Percentiles rank a stretch among this genome's conserved stretches.
phyloP scores from a whole-genome alignment of 257 asterid genomes.

The Plantago ovata region DNA sequence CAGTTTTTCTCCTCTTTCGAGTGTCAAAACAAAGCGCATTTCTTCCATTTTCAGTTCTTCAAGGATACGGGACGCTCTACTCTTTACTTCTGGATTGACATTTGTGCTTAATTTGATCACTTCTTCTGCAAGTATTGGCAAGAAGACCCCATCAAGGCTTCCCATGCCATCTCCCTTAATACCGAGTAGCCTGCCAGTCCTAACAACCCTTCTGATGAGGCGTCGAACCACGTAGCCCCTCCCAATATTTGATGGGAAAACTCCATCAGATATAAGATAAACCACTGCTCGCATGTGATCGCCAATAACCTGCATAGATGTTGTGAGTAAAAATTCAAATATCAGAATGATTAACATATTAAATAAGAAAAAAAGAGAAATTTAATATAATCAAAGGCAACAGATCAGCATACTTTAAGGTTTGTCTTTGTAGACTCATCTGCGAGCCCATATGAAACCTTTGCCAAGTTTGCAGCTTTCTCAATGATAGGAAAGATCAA shows the following conservation, averaged over 20 bases:
- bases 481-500: conserved; percentile 79
- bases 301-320: conserved; percentile 66
- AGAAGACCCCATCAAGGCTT: conserved; percentile 70
- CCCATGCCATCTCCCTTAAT: conserved; percentile 71
- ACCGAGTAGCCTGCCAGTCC: conserved; percentile 86
- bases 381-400: background rate
- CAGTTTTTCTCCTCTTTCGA: conserved; percentile 94
- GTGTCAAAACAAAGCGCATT: conserved; percentile 74
- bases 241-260: conserved; percentile 87
- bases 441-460: conserved; percentile 53
- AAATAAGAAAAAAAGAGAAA: conserved; percentile 16
- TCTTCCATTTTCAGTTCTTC: conserved; percentile 84
- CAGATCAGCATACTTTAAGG: conserved; percentile 54
- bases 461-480: conserved; percentile 80
- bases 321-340: conserved; percentile 17
- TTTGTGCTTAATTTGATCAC: conserved; percentile 63
- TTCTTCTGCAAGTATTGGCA: conserved; percentile 71
- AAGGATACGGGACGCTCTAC: conserved; percentile 55
- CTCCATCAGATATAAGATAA: conserved; percentile 93
- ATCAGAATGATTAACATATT: conserved; percentile 2
- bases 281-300: conserved; percentile 96
- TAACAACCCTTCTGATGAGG: conserved; percentile 83
- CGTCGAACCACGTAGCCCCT: conserved; percentile 96
- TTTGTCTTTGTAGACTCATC: conserved; percentile 62
- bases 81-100: conserved; percentile 69